Evolutionary conservation across 202 grass and related monocot species (phyloP), one percentile per base, ranked within the genome.

Genomic region (Tripidium arundinaceum): DNA sequence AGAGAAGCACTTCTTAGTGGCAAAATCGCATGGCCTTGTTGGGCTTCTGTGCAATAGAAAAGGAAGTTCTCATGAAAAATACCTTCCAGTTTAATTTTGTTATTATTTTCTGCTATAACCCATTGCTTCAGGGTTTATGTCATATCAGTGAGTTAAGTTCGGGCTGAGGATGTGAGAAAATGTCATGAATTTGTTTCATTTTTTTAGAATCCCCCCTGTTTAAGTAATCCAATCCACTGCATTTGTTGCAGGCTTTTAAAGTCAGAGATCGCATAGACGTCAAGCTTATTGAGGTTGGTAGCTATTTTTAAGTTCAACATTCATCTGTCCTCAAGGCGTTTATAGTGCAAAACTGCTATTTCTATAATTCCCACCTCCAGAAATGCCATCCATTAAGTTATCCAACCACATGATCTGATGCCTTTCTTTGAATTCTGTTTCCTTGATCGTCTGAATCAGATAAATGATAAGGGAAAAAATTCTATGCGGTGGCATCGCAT

Each of bases 101-200:
- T 85, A 66, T 21, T 43, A 24, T 39, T 81, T 82, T 19, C 45
- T 65, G 63, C 21, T 6, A 45, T 78, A 85, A 76, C 68, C 49
- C 19, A 0, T 78, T 86, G 70, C 66, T 12, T 79, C 84, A 94
- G 92, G 95, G 91, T 74, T 89, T 95, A 84, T 98, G 95, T 37
- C 95, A 98, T 62, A 98, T 98, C 77, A 95, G 95, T 67, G 95
- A 98, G 82, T 77, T 98, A 73, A 98, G 92, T 87, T 86, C 95
- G 1, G 81, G 86, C 80, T 98, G 90, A 98, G 55, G 95, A 98
- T 89, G 95, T 98, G 83, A 94, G 95, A n/a, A 89, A 72, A 68
- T 87, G 14, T 78, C 14, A 26, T 41, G 68, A 76, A 16, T 78
- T 38, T 52, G 31, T 49, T 70, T 52, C 26, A 38, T 87, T 75